Evolutionary conservation across 108 stramenopile genomes (phyloP).

Genomic region (Conticribra weissflogii): DNA sequence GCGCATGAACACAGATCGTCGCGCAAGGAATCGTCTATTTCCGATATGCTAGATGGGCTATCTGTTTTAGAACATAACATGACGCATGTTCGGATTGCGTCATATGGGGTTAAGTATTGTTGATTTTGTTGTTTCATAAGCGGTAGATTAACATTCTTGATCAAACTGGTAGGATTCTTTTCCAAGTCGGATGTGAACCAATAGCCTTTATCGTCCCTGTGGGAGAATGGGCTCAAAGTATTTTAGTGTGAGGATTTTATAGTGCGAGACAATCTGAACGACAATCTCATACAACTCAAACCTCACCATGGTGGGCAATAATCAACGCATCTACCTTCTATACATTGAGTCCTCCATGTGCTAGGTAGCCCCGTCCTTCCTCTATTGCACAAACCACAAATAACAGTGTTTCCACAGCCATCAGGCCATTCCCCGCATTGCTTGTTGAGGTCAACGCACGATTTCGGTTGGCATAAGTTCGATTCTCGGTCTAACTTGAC

Average conservation of each 20-base stretch:
- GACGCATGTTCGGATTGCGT: conserved; percentile 42
- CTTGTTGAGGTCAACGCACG: conserved; percentile 50
- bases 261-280: background rate
- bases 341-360: conserved; percentile 48
- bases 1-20: conserved; percentile 35
- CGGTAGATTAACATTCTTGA: conserved; percentile 7
- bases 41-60: background rate
- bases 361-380: conserved; percentile 39
- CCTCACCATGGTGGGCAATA: conserved; percentile 45
- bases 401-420: conserved; percentile 46
- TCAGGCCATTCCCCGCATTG: conserved; percentile 58
- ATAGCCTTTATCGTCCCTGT: conserved; percentile 36
- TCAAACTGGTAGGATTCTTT: conserved; percentile 9
- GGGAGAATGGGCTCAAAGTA: background rate
- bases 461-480: conserved; percentile 40
- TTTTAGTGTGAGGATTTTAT: background rate
- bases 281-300: background rate
- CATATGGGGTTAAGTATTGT: conserved; percentile 29
- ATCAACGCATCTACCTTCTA: conserved; percentile 47
- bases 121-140: conserved; percentile 3
- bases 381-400: conserved; percentile 50
- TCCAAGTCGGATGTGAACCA: conserved; percentile 41
- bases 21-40: conserved; percentile 4
- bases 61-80: conserved; percentile 7
- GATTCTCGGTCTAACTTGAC: conserved; percentile 26